Evolutionary conservation across 179 eudicot genomes (phyloP).

Genomic region (Spinacia oleracea): DNA sequence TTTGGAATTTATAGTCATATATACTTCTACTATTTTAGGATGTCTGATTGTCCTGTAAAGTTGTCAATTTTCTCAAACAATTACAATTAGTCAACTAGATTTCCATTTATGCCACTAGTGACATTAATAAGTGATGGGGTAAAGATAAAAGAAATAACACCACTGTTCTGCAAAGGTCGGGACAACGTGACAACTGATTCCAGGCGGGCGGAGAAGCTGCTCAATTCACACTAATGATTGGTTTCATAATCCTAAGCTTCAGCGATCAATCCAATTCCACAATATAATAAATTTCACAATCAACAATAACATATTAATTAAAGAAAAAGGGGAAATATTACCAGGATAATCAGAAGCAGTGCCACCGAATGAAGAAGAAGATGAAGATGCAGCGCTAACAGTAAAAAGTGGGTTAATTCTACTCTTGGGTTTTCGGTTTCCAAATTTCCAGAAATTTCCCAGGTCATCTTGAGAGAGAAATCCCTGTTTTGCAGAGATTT

Average conservation of each 20-base stretch:
- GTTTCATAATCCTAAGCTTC: too few species aligned
- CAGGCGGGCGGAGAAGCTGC: too few species aligned
- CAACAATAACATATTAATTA: background rate
- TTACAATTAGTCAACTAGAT: too few species aligned
- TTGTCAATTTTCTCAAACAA: background rate
- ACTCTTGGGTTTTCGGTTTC: background rate
- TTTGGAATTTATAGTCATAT: too few species aligned
- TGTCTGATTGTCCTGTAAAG: background rate
- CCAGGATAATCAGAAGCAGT: slow-evolving; percentile 38
- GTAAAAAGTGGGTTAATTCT: background rate
- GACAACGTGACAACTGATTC: too few species aligned
- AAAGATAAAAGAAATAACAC: too few species aligned
- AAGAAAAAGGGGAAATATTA: background rate
- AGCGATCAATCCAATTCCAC: background rate
- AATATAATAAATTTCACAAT: background rate
- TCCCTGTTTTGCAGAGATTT: background rate
- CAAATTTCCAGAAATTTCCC: slow-evolving; percentile 12
- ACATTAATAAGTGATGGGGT: too few species aligned
- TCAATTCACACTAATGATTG: too few species aligned
- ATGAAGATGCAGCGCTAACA: slow-evolving; percentile 32
- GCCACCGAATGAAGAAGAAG: slow-evolving; percentile 36
- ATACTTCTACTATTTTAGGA: background rate
- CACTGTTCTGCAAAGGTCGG: too few species aligned
- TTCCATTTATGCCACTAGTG: too few species aligned
- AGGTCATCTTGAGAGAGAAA: background rate